Percentiles rank a stretch among this genome's conserved stretches.
These are phyloP conservation scores for Exophiala viscosa DNA, from an alignment of 2,329 filamentous ascomycete species.

Conservation along the genomic window DNA sequence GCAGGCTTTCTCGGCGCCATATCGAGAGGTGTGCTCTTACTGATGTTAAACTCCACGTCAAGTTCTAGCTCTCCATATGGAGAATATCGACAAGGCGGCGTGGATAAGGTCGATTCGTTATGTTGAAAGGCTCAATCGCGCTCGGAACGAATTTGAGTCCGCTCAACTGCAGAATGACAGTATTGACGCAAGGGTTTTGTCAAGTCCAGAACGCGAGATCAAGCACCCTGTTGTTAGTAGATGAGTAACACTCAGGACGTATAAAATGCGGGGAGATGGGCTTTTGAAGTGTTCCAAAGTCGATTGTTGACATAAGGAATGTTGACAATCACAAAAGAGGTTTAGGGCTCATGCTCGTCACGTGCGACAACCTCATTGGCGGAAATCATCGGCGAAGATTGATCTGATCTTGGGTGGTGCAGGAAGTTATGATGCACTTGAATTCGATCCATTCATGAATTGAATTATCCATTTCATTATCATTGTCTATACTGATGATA, in stretches of 20 bases:
- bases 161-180: no score
- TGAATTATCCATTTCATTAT: neutral
- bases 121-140: no score
- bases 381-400: neutral
- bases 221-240: no score
- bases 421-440: neutral
- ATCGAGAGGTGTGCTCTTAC: no score
- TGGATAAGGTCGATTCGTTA: no score
- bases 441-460: neutral
- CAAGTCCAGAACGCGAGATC: no score
- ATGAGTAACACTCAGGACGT: no score
- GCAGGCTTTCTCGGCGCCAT: constrained; percentile 27
- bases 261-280: neutral
- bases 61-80: neutral
- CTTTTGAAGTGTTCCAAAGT: neutral
- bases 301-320: constrained; percentile 1
- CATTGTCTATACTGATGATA: neutral
- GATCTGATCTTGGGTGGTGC: neutral
- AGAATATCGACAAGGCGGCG: neutral
- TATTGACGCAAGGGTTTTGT: no score
- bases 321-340: neutral
- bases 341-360: neutral
- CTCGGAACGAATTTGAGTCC: no score
- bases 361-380: neutral
- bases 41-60: no score